These are phyloP conservation scores for Silene vulgaris DNA, from an alignment of 179 eudicot species.

Conservation along the genomic window DNA sequence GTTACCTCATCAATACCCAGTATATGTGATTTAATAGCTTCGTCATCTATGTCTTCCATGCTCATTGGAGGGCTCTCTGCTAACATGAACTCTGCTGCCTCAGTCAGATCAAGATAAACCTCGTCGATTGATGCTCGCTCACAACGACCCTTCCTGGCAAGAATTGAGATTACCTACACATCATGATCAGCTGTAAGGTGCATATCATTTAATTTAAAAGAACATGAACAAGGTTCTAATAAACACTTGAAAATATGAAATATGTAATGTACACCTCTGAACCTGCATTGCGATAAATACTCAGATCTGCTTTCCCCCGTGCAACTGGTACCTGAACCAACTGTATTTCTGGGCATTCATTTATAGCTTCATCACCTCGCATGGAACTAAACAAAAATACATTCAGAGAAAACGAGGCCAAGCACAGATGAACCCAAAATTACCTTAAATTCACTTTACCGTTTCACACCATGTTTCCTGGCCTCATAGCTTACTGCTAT, in stretches of 20 bases:
- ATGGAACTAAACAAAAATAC: slow-evolving; percentile 53
- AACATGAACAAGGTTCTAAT: not conserved
- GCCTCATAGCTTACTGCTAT: slow-evolving; percentile 97
- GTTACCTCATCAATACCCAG: slow-evolving; percentile 63
- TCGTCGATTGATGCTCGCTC: slow-evolving; percentile 98
- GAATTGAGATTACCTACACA: slow-evolving; percentile 80
- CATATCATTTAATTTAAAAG: not conserved
- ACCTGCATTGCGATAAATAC: slow-evolving; percentile 78
- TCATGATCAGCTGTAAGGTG: slow-evolving; percentile 15
- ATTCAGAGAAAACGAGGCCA: slow-evolving; percentile 15
- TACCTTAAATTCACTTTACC: slow-evolving; percentile 36
- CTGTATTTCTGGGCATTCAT: slow-evolving; percentile 75
- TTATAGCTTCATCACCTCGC: slow-evolving; percentile 91
- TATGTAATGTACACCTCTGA: slow-evolving; percentile 63
- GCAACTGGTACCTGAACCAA: slow-evolving; percentile 88
- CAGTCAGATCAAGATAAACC: slow-evolving; percentile 93
- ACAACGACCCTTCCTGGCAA: slow-evolving; percentile 76
- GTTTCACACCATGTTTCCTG: slow-evolving; percentile 75
- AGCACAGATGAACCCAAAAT: not conserved
- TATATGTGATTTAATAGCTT: slow-evolving; percentile 74
- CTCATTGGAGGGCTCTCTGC: slow-evolving; percentile 62
- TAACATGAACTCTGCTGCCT: slow-evolving; percentile 75
- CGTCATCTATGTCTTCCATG: slow-evolving; percentile 58
- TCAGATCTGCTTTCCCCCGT: slow-evolving; percentile 91
- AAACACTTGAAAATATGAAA: not conserved